These are phyloP conservation scores for Tetracladium setigerum DNA, from an alignment of 495 filamentous ascomycete species.

Conservation along the genomic window DNA sequence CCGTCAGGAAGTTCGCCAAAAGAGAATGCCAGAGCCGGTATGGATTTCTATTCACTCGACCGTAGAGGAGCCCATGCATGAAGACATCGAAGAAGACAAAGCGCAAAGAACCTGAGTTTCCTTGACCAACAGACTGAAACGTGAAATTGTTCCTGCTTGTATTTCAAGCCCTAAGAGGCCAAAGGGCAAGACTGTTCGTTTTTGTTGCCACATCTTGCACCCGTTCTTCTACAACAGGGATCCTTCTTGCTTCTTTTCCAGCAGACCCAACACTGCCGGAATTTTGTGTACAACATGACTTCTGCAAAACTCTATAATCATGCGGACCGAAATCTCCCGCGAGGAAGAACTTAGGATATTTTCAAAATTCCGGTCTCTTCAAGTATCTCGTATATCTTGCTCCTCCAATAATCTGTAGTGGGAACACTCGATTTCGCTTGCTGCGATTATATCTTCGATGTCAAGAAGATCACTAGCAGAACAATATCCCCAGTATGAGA, in stretches of 20 bases:
- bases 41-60: constrained; percentile 2
- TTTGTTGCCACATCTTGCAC: constrained; percentile 6
- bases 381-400: constrained; percentile 22
- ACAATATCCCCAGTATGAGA: constrained; percentile 16
- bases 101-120: too few relatives aligned
- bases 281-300: constrained; percentile 13
- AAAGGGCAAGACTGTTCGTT: constrained; percentile 10
- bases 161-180: neutral
- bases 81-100: too few relatives aligned
- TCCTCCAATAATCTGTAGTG: neutral
- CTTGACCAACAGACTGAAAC: constrained; percentile 12
- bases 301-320: constrained; percentile 19
- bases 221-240: neutral
- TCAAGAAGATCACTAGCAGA: neutral
- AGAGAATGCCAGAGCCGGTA: neutral
- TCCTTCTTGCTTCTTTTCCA: neutral
- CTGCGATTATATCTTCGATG: constrained; percentile 9
- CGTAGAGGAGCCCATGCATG: neutral
- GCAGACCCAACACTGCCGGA: neutral
- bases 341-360: constrained; percentile 16
- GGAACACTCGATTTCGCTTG: constrained; percentile 10
- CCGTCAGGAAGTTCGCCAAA: neutral
- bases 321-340: constrained; percentile 1
- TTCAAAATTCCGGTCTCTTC: constrained; percentile 9
- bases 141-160: constrained; percentile 3